Conservation (phyloP, 345 rosid genomes). For the Triadica sebifera region DNA sequence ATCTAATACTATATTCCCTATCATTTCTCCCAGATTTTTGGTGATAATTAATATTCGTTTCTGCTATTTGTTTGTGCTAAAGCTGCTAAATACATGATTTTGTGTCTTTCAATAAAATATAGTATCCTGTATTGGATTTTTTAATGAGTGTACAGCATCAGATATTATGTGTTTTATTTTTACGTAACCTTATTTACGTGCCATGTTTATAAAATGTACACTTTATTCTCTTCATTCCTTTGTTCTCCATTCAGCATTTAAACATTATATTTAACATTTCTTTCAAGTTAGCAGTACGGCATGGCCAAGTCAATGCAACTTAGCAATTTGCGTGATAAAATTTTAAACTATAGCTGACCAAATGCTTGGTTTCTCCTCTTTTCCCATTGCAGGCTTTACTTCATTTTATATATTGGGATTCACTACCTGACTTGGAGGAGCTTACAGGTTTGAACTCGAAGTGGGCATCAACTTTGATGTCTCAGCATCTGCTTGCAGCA, state of each 20-base stretch:
- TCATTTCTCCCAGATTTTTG: background rate
- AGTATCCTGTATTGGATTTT: background rate
- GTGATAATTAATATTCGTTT: background rate
- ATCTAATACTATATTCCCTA: background rate
- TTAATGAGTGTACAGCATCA: background rate
- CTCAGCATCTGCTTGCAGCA: conserved; percentile 81
- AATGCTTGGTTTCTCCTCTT: background rate
- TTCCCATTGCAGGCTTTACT: conserved; percentile 52
- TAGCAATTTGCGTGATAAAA: background rate
- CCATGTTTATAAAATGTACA: background rate
- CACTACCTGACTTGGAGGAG: conserved; percentile 65
- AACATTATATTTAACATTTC: background rate
- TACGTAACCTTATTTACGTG: background rate
- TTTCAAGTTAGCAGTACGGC: background rate
- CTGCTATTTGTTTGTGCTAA: background rate
- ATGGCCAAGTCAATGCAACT: background rate
- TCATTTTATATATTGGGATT: conserved; percentile 77
- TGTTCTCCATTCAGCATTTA: background rate
- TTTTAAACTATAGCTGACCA: background rate
- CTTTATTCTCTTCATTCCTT: background rate
- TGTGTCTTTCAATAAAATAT: background rate
- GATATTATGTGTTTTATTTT: background rate
- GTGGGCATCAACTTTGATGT: conserved; percentile 65
- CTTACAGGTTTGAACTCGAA: conserved; percentile 53
- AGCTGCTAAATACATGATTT: background rate